These are phyloP conservation scores for Parietaria judaica DNA, from an alignment of 306 rosid species.

Conservation along the genomic window DNA sequence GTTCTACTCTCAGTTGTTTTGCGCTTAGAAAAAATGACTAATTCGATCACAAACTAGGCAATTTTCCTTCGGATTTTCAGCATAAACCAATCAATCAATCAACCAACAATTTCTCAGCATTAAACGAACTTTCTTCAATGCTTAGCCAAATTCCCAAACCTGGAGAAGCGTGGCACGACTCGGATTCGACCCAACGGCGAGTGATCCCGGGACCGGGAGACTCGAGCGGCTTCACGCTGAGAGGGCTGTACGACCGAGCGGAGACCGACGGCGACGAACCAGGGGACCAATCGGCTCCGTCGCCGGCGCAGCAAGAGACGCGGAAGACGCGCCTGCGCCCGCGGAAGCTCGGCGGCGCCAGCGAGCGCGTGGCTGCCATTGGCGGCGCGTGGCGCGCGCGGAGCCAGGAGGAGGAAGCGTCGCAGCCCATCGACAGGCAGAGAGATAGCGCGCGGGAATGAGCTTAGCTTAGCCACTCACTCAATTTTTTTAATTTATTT, in stretches of 20 bases:
- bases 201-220: slow-evolving; percentile 22
- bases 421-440: slow-evolving; percentile 34
- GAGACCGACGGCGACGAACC: slow-evolving; percentile 25
- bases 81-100: no score
- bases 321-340: slow-evolving; percentile 16
- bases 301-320: slow-evolving; percentile 30
- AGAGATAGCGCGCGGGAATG: not conserved
- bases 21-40: no score
- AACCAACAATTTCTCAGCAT: no score
- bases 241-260: slow-evolving; percentile 35
- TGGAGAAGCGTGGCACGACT: slow-evolving; percentile 38
- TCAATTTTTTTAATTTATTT: no score
- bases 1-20: no score
- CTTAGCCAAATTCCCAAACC: slow-evolving; percentile 16
- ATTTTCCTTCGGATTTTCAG: no score
- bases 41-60: no score
- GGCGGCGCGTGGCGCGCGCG: slow-evolving; percentile 13
- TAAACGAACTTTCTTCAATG: no score
- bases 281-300: slow-evolving; percentile 20
- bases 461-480: not conserved
- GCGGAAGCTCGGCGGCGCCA: slow-evolving; percentile 11
- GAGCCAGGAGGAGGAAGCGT: slow-evolving; percentile 31
- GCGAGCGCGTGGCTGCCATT: not conserved
- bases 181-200: slow-evolving; percentile 66
- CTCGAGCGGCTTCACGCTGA: slow-evolving; percentile 18